Evolutionary conservation across 2,329 filamentous ascomycete species (phyloP), one percentile per base, ranked within the genome.

Genomic region (Sporothrix globosa): DNA sequence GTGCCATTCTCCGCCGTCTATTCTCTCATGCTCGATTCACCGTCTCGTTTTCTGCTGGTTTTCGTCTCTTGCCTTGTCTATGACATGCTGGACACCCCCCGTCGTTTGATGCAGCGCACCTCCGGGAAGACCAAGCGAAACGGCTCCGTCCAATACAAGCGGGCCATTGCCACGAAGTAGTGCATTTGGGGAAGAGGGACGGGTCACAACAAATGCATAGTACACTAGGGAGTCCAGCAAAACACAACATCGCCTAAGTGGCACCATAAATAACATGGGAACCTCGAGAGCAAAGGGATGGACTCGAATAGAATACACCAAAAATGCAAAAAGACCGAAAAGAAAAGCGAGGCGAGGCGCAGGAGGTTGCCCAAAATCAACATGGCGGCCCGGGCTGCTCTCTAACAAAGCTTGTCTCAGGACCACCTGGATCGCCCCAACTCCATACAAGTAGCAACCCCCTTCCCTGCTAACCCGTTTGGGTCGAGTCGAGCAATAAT

Each of bases 401-500:
- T 71, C 66, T 58, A 21, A 71, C 70, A 67, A 67, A 58, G 52
- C 52, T 67, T 67, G 70, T 71, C 70, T 71, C 70, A 71, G 70
- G 61, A 66, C 53, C 39, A 39, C 41, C 67, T n/a, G 67, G 46
- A 61, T 61, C 58, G 58, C 58, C 58, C 58, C 58, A 61, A 46
- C 58, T 61, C 58, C 58, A 61, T 61, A 61, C 58, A 61, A 58
- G 27, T n/a, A 30, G 27, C 34, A 30, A 44, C 19, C 56, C 56
- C 56, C n/a, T 30, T 41, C 56, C 6, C 1, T 30, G 27, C 27
- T 30, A 61, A 46, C 58, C 58, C 34, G 2, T 61, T 44, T 61
- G n/a, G n/a, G 13, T 61, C 13, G 58, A 61, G 39, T 61, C 27
- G 27, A 44, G 41, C 41, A 44, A 44, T 44, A 44, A 44, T 44